Base-by-base conservation (phyloP, 805 yeast genomes). In the Candida stauntonica region DNA sequence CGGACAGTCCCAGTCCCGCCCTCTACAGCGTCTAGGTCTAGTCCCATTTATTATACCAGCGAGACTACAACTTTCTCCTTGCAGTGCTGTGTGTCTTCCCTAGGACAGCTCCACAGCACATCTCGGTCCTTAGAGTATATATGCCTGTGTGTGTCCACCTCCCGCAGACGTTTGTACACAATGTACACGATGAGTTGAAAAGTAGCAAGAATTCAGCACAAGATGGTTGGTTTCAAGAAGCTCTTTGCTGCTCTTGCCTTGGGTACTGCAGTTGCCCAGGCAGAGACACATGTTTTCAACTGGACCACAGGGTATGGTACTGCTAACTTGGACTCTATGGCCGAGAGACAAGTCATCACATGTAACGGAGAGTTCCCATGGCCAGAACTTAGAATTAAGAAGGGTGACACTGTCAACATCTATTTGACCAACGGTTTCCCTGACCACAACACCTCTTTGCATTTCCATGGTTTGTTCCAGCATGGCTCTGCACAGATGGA, bases 401-500 rank as follows among this genome's bases (percentile, higher is more conserved):
- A 76, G 58, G 94, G 95, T 51, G 99, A 93, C 63, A 71, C 82
- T 12, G 71, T 93, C 36, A 61, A 80, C 41, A 65, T 87, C 28
- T 76, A 81, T 54, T 71, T 91, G 63, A 78, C 75, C 47, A 93
- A 93, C 57, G 87, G 86, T 21, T 75, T 89, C 39, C 51, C 48
- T 29, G 75, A 77, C 55, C 69, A 75, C 36, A 80, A 79, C 64
- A 85, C 96, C 29, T 65, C 91, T 6, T 38, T 42, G 27, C 99
- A 93, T 66, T 86, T 87, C 79, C 99, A 91, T 65, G 99, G 99
- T 45, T 55, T 93, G 57, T 93, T 84, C 79, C 70, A 66, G 52
- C 73, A 81, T 53, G 85, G 84, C 23, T 64, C 89, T 12, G 67
- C 59, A 54, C 81, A 75, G 58, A 83, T 84, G 89, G 99, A 93